These are phyloP conservation scores for Chenopodium berlandieri DNA, from an alignment of 148 eudicot species.

Conservation along the genomic window DNA sequence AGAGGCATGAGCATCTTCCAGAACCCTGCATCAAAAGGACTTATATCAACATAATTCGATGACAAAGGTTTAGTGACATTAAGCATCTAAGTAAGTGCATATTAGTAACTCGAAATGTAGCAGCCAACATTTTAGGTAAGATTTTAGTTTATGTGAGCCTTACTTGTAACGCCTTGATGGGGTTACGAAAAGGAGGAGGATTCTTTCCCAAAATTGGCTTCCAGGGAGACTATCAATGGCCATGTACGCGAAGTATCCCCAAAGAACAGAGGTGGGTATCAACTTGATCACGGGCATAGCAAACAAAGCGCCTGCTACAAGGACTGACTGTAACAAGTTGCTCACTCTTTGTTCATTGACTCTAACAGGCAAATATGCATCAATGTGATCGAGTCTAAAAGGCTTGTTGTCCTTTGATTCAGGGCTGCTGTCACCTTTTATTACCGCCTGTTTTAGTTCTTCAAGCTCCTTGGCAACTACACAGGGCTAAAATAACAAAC, in stretches of 20 bases:
- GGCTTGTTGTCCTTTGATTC: conserved; percentile 29
- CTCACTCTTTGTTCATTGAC: conserved; percentile 84
- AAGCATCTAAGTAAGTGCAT: too few species aligned
- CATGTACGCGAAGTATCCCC: conserved; percentile 95
- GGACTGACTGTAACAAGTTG: conserved; percentile 67
- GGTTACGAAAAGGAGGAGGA: conserved; percentile 65
- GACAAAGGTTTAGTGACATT: too few species aligned
- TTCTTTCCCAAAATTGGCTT: conserved; percentile 83
- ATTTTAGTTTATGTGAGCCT: conserved; percentile 8
- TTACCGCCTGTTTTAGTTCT: conserved; percentile 54
- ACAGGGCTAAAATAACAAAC: conserved; percentile 19
- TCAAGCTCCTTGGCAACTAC: conserved; percentile 42
- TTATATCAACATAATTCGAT: background rate
- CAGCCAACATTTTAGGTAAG: background rate
- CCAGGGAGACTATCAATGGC: conserved; percentile 86
- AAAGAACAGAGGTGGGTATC: conserved; percentile 86
- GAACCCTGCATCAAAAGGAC: conserved; percentile 42
- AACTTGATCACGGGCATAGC: conserved; percentile 68
- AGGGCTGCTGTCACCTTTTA: conserved; percentile 42
- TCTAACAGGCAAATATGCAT: conserved; percentile 70
- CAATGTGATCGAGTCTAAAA: conserved; percentile 64
- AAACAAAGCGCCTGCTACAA: conserved; percentile 50
- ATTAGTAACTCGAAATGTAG: background rate
- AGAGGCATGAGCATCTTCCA: conserved; percentile 64
- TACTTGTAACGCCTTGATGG: conserved; percentile 72